These are phyloP conservation scores for Taphrina deformans DNA, from an alignment of 1,139 yeast species.

Conservation along the genomic window DNA sequence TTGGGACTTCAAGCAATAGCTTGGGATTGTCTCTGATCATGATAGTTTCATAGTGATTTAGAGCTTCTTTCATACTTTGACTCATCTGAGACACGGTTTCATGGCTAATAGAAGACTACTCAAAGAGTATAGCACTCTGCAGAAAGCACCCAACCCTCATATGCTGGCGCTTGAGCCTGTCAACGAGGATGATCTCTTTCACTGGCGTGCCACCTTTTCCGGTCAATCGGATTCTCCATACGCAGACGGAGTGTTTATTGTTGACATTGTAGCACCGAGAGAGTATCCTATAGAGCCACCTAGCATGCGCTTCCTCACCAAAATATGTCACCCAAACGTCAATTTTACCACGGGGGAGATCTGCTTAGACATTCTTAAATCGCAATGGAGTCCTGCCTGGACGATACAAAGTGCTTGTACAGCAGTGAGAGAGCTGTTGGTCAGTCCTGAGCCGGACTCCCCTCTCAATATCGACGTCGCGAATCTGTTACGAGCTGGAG, in stretches of 20 bases:
- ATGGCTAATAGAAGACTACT: slow-evolving; percentile 18
- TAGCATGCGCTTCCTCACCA: slow-evolving; percentile 53
- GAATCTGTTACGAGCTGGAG: slow-evolving; percentile 65
- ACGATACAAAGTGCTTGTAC: slow-evolving; percentile 65
- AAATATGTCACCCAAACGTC: slow-evolving; percentile 75
- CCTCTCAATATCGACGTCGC: slow-evolving; percentile 87
- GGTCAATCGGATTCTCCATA: slow-evolving; percentile 59
- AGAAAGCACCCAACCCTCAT: slow-evolving; percentile 18
- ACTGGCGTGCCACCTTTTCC: slow-evolving; percentile 58
- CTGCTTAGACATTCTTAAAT: slow-evolving; percentile 74
- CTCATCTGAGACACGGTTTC: no score
- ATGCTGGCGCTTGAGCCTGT: slow-evolving; percentile 34
- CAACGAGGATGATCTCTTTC: slow-evolving; percentile 50
- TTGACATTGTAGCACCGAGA: slow-evolving; percentile 54
- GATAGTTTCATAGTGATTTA: no score
- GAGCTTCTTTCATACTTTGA: no score
- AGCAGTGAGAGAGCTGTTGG: slow-evolving; percentile 68
- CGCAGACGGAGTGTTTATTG: slow-evolving; percentile 58
- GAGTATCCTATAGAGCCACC: slow-evolving; percentile 77
- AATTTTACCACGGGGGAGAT: slow-evolving; percentile 70
- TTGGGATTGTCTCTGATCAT: no score
- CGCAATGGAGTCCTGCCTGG: slow-evolving; percentile 87
- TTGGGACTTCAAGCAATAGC: no score
- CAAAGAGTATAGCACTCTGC: slow-evolving; percentile 16
- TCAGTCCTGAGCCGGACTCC: slow-evolving; percentile 79